A percentile compares a stretch with the other conserved stretches of the same genome.
Conservation (phyloP, 2,329 filamentous ascomycete genomes). For the Paecilomyces niveus region DNA sequence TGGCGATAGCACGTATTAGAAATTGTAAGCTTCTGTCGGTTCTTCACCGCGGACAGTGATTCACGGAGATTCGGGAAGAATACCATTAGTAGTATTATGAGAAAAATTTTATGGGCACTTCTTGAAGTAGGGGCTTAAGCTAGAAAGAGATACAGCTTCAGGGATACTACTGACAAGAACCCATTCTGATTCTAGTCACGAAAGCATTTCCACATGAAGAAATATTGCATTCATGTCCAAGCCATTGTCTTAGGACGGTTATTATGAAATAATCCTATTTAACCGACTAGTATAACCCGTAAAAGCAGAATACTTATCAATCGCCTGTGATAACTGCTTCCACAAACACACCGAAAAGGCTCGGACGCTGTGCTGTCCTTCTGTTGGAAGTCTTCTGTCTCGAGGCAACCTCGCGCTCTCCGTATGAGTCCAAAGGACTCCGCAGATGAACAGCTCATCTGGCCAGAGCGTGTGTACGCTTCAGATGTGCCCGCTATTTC, state of each 20-base stretch:
- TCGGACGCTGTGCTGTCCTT: not conserved
- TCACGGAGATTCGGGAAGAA: too few relatives aligned
- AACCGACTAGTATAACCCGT: not conserved
- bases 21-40: not conserved
- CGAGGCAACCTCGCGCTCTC: not conserved
- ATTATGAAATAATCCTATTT: not conserved
- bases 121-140: too few relatives aligned
- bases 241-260: not conserved
- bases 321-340: not conserved
- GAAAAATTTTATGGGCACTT: too few relatives aligned
- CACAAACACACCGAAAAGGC: not conserved
- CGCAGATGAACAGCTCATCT: not conserved
- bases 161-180: too few relatives aligned
- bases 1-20: not conserved
- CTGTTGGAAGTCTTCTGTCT: not conserved
- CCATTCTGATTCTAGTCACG: too few relatives aligned
- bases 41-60: too few relatives aligned
- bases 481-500: not conserved
- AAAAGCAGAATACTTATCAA: not conserved
- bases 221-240: not conserved
- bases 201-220: not conserved
- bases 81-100: too few relatives aligned
- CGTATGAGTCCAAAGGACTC: not conserved
- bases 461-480: not conserved
- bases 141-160: too few relatives aligned